Evolutionary conservation across 2,329 filamentous ascomycete species (phyloP).

Genomic region (Didymella keratinophila): DNA sequence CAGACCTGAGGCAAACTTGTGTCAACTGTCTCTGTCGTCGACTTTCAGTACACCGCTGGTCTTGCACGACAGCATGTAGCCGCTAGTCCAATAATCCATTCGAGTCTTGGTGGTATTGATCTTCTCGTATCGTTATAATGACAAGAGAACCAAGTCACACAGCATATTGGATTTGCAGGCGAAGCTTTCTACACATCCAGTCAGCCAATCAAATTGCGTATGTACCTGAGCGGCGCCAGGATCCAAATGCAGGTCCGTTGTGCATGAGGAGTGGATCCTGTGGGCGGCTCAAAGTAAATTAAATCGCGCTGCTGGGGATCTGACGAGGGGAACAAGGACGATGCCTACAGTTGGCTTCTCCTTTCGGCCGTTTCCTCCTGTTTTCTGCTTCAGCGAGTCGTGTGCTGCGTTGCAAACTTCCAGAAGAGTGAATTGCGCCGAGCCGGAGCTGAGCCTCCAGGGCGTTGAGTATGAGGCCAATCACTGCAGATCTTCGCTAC

Average conservation of each 20-base stretch:
- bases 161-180: slow-evolving; percentile 11
- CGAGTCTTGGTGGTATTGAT: neutral
- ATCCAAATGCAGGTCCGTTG: slow-evolving; percentile 16
- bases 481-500: slow-evolving; percentile 6
- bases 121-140: neutral
- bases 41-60: neutral
- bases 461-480: slow-evolving; percentile 8
- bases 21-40: neutral
- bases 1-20: slow-evolving; percentile 10
- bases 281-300: slow-evolving; percentile 16
- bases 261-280: slow-evolving; percentile 20
- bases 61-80: neutral
- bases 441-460: slow-evolving; percentile 4
- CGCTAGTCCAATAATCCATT: neutral
- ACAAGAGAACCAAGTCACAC: slow-evolving; percentile 4
- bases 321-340: slow-evolving; percentile 10
- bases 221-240: slow-evolving; percentile 22
- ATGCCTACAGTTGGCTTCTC: neutral
- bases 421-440: neutral
- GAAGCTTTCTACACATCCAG: slow-evolving; percentile 10
- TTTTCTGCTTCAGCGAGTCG: slow-evolving; percentile 2
- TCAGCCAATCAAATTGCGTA: slow-evolving; percentile 8
- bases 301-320: slow-evolving; percentile 15
- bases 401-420: slow-evolving; percentile 2
- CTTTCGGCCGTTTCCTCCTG: neutral